phyloP scores from a whole-genome alignment of 1,284 basidiomycete species.

The Prillingera fragicola region DNA sequence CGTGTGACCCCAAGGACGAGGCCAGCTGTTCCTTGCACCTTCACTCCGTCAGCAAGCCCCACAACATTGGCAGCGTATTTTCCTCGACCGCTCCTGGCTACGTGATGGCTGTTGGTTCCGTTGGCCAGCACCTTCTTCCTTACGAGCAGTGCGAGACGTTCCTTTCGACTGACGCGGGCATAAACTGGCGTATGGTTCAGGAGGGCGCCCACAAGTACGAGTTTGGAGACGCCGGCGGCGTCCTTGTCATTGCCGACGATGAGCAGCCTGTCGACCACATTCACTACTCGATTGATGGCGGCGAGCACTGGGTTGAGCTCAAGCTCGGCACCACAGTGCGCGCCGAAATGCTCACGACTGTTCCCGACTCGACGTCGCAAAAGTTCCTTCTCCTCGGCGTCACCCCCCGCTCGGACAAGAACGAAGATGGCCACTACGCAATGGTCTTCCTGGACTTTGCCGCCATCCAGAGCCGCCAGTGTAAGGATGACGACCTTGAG shows the following conservation, averaged over 20 bases:
- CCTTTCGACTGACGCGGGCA: constrained; percentile 80
- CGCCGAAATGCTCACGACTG: constrained; percentile 70
- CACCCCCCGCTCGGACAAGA: constrained; percentile 60
- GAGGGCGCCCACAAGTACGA: constrained; percentile 86
- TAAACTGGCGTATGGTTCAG: constrained; percentile 75
- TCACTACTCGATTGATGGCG: constrained; percentile 79
- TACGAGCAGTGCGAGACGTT: constrained; percentile 92
- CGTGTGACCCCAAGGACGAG: constrained; percentile 58
- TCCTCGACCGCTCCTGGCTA: constrained; percentile 90
- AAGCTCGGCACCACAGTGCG: constrained; percentile 67
- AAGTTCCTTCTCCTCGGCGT: constrained; percentile 79
- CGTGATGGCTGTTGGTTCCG: constrained; percentile 88
- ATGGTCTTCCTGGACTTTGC: constrained; percentile 81
- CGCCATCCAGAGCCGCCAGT: constrained; percentile 63
- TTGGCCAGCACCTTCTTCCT: constrained; percentile 64
- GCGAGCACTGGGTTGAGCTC: constrained; percentile 70
- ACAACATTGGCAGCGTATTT: constrained; percentile 90
- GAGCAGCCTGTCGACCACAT: constrained; percentile 71
- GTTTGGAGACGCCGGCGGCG: constrained; percentile 81
- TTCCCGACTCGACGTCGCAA: constrained; percentile 88
- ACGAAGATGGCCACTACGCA: constrained; percentile 60
- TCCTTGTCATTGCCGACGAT: constrained; percentile 80
- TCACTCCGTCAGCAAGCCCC: constrained; percentile 81
- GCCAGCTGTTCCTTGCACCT: constrained; percentile 77
- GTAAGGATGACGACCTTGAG: constrained; percentile 71